Conservation (phyloP, 2,329 filamentous ascomycete species). For the Cryphonectria nitschkei region DNA sequence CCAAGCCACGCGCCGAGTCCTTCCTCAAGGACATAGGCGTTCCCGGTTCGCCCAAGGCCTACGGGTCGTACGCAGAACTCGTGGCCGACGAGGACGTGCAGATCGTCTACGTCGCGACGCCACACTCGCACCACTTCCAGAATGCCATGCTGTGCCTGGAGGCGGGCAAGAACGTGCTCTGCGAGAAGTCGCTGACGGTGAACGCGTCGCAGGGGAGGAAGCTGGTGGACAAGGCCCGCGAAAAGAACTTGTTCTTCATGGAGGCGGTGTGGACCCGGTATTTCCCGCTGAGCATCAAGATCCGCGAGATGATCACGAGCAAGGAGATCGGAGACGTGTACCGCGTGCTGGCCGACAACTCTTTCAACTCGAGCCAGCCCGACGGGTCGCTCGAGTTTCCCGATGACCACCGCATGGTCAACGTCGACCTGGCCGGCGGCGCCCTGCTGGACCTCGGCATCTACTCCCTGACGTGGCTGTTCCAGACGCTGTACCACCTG, state of each 20-base stretch:
- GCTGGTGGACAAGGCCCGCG: constrained; percentile 71
- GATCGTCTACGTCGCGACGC: constrained; percentile 87
- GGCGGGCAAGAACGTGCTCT: constrained; percentile 85
- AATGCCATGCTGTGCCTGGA: constrained; percentile 84
- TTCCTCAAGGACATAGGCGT: constrained; percentile 75
- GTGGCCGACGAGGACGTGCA: constrained; percentile 79
- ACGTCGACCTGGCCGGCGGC: constrained; percentile 80
- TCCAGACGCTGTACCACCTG: constrained; percentile 84
- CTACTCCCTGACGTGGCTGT: constrained; percentile 88
- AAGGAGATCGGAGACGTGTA: constrained; percentile 64
- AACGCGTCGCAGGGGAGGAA: constrained; percentile 76
- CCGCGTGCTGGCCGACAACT: constrained; percentile 63
- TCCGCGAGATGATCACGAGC: constrained; percentile 65
- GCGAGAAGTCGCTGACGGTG: constrained; percentile 88
- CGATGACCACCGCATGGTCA: constrained; percentile 76
- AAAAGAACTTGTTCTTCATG: constrained; percentile 78
- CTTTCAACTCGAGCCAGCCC: constrained; percentile 60
- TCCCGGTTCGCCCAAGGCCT: constrained; percentile 69
- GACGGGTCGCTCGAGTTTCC: constrained; percentile 61
- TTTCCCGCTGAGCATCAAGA: constrained; percentile 80
- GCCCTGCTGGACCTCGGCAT: constrained; percentile 84
- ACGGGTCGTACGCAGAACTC: constrained; percentile 81
- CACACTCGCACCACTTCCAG: constrained; percentile 92
- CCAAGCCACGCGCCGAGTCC: constrained; percentile 66
- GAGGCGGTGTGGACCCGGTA: constrained; percentile 90